A percentile compares a stretch with the other conserved stretches of the same genome.
Conservation (phyloP, 306 rosid genomes). For the Prunus fruticosa region DNA sequence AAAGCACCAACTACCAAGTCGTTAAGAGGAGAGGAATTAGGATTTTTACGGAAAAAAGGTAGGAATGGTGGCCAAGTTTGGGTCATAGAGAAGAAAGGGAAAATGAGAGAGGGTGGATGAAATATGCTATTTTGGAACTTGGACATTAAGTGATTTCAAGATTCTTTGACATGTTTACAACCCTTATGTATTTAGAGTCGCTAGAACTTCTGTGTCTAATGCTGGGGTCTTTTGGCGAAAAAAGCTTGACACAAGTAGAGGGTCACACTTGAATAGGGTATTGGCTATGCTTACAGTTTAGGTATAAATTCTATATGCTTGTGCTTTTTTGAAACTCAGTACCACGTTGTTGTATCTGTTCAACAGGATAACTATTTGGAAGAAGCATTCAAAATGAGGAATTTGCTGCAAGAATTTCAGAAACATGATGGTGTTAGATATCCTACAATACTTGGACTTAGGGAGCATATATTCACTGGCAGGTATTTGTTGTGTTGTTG, state of each 20-base stretch:
- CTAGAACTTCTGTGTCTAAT: not conserved
- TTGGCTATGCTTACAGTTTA: not conserved
- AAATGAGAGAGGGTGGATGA: not conserved
- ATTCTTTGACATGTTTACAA: not conserved
- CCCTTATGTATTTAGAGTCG: not conserved
- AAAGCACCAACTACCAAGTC: no score
- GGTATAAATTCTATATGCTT: not conserved
- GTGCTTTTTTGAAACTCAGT: not conserved
- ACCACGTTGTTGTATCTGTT: constrained; percentile 23
- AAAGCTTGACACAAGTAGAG: not conserved
- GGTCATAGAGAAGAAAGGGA: not conserved
- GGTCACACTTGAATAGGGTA: not conserved
- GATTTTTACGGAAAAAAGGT: not conserved
- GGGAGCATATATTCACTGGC: constrained; percentile 98
- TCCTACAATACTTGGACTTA: constrained; percentile 94
- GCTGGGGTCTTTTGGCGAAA: not conserved
- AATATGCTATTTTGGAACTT: not conserved
- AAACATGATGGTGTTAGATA: constrained; percentile 58
- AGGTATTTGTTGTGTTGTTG: constrained; percentile 49
- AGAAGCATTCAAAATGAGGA: constrained; percentile 99
- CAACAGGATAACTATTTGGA: constrained; percentile 92
- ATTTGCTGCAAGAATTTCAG: constrained; percentile 82
- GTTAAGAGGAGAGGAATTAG: no score
- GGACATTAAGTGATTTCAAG: constrained; percentile 7
- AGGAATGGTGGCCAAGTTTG: not conserved